phyloP scores from a whole-genome alignment of 768 basidiomycete species.

The Suillus lakei region DNA sequence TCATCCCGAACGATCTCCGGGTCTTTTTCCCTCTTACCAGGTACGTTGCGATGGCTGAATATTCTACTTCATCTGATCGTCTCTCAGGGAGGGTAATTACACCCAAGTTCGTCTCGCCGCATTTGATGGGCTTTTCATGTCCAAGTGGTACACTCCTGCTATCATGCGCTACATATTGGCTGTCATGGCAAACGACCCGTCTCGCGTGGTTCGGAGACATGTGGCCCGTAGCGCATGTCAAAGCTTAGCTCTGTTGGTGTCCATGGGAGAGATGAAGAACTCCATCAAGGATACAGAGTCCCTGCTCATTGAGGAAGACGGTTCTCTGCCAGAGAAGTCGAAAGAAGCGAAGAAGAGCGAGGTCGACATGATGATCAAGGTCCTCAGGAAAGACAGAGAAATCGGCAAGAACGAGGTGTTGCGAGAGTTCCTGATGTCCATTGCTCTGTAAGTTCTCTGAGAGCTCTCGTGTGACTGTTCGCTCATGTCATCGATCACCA shows the following conservation, averaged over 20 bases:
- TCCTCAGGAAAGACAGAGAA: conserved; percentile 85
- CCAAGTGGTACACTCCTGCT: conserved; percentile 83
- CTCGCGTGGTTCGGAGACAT: conserved; percentile 80
- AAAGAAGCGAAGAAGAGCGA: conserved; percentile 84
- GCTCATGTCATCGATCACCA: conserved; percentile 6
- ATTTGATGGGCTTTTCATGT: conserved; percentile 91
- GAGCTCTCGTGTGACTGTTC: conserved; percentile 9
- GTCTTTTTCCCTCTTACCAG: conserved; percentile 89
- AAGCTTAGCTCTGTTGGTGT: conserved; percentile 82
- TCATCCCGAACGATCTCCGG: conserved; percentile 76
- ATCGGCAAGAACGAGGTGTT: conserved; percentile 80
- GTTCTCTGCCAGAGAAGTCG: conserved; percentile 66
- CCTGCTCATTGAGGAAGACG: conserved; percentile 87
- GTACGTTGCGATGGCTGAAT: conserved; percentile 45
- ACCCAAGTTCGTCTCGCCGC: conserved; percentile 90
- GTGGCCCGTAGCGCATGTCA: conserved; percentile 87
- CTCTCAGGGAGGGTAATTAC: conserved; percentile 86
- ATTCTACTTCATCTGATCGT: conserved; percentile 13
- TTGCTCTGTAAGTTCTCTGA: conserved; percentile 65
- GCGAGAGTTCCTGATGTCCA: conserved; percentile 80
- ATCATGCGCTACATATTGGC: conserved; percentile 89
- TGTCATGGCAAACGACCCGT: conserved; percentile 86
- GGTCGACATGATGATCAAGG: conserved; percentile 83
- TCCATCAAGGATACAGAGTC: conserved; percentile 73
- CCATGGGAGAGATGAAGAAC: conserved; percentile 90